Evolutionary conservation across 2,329 filamentous ascomycete genomes (phyloP), one percentile per base, ranked within the genome.

Genomic region (Aspergillus thermomutatus): DNA sequence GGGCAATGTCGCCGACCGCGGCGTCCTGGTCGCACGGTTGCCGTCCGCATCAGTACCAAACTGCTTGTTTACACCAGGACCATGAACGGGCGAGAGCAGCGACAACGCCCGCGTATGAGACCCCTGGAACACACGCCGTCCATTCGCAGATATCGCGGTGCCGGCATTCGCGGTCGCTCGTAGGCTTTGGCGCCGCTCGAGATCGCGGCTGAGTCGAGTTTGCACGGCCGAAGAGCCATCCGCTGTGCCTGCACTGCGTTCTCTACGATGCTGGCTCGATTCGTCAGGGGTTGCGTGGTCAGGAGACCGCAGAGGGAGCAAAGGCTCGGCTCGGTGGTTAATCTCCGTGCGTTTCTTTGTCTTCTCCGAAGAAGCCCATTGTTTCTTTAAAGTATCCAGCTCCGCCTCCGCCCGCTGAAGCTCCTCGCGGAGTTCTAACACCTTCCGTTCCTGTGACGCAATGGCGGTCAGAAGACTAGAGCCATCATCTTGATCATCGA

Each of bases 361-460:
- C 49, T 85, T 86, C 70, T 97, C 92, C 59, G 92, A 86, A 14
- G 80, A 77, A 1, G 90, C 84, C 88, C 91, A 97, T 73, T 92
- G 88, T 67, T 84, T 88, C 79, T 97, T 97, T 60, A 99, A 79
- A 45, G 79, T 83, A 49, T 80, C 79, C 43, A 99, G 79, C 49
- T 96, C 89, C 11, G 79, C 77, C 71, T 99, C 93, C 5, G 94
- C 93, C 58, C 87, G 87, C 25, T 80, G 78, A n/a, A 99, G 80
- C 73, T 97, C 93, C 72, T 99, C 94, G 58, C 87, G 89, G 52
- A 99, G 79, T 75, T 97, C 94, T 56, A 99, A 78, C 1, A 99
- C 93, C 63, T 86, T 87, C 56, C 94, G 84, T 77, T 99, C 94
- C 76, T 97, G 92, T 14, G 91, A 87, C 47, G 94, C 94, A 66